These are phyloP conservation scores for Trifolium fragiferum DNA, from an alignment of 306 rosid species.

Conservation along the genomic window DNA sequence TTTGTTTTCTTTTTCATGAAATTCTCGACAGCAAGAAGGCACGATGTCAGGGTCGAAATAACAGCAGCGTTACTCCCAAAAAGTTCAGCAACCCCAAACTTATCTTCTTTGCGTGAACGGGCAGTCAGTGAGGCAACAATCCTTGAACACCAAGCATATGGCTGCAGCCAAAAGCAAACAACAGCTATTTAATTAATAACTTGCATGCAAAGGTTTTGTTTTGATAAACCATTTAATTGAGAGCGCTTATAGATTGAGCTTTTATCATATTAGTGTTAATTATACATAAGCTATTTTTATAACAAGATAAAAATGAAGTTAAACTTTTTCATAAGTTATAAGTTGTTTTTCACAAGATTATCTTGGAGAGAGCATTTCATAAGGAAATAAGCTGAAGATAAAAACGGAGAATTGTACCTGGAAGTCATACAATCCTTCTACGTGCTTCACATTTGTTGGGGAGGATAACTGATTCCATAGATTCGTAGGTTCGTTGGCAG, in stretches of 20 bases:
- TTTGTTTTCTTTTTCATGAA: conserved; percentile 90
- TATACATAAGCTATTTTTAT: not conserved
- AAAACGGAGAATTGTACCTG: conserved; percentile 71
- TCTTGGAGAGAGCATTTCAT: not conserved
- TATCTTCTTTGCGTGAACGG: conserved; percentile 71
- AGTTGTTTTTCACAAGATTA: not conserved
- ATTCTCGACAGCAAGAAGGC: conserved; percentile 86
- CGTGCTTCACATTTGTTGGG: conserved; percentile 59
- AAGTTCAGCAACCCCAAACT: conserved; percentile 86
- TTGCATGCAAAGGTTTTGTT: conserved; percentile 36
- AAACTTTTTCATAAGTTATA: not conserved
- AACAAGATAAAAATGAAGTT: not conserved
- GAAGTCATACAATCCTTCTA: conserved; percentile 64
- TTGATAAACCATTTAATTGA: not conserved
- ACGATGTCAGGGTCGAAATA: conserved; percentile 72
- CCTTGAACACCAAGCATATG: conserved; percentile 83
- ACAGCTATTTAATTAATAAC: too few species aligned
- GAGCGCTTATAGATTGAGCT: not conserved
- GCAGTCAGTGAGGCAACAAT: conserved; percentile 75
- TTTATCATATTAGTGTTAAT: not conserved
- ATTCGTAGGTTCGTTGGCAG: conserved; percentile 60
- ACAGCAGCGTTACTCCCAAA: conserved; percentile 86
- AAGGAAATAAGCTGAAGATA: not conserved
- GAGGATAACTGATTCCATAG: too few species aligned
- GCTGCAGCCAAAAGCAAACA: too few species aligned